Base-by-base conservation (phyloP, 2,329 filamentous ascomycete genomes). In the Fusarium napiforme region DNA sequence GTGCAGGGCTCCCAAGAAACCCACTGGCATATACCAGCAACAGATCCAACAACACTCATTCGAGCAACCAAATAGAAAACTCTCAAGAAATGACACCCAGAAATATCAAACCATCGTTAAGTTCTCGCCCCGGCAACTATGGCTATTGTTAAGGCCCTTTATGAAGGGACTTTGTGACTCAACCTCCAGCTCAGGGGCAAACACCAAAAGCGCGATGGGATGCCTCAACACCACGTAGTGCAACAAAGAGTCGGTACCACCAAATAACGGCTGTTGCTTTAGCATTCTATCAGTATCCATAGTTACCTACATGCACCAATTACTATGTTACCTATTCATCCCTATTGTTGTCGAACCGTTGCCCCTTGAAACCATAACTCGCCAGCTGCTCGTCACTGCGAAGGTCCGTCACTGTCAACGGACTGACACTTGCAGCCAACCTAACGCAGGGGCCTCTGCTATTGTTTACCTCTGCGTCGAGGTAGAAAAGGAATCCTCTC, bases 291-390 rank as follows among this genome's bases (percentile, higher is more conserved):
- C n/a, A 56, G 47, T 60, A 32, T 21, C 42, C 21, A 28, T 60
- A n/a, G 11, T 21, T 23, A 34, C 21, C 18, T 30, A n/a, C 21
- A 46, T 30, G 16, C 6, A 28, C 3, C 37, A 15, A 32, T 23
- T 19, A 19, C 16, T 53, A 21, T 50, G 43, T 46, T 52, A 34
- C 56, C 47, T 46, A 56, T 57, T 71, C 43, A 67, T 62, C 43
- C 23, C 42, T 21, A 43, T 56, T 61, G 47, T 59, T 62, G 49
- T 58, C 50, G 14, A 69, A 58, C 57, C 30, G 71, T 72, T 74
- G 67, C 71, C 71, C 71, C 67, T 72, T 64, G 59, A 64, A 65
- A 74, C 63, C 42, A 64, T 34, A 59, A n/a, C 43, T 56, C 36
- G 47, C 34, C 55, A 64, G 63, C 65, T 37, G 68, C 71, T 55